Evolutionary conservation across 2,329 filamentous ascomycete species (phyloP).

Genomic region (Ascochyta fabae): DNA sequence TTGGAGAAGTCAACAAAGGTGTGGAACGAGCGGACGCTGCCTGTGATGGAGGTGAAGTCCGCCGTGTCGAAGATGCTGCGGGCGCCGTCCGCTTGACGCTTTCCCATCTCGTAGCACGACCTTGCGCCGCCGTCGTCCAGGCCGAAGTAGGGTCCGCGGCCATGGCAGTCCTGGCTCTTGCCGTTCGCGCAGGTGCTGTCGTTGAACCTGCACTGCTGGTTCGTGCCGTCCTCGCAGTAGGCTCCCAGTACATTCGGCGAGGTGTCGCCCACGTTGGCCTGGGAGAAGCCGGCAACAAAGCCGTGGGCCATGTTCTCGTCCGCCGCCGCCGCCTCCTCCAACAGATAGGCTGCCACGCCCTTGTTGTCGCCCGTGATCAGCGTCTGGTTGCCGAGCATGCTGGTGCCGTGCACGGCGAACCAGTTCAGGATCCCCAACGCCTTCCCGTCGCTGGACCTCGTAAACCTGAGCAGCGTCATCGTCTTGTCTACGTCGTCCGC

Average conservation of each 20-base stretch:
- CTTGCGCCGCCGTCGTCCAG: conserved; percentile 69
- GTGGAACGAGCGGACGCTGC: conserved; percentile 79
- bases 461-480: conserved; percentile 80
- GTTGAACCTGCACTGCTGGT: conserved; percentile 71
- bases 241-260: conserved; percentile 87
- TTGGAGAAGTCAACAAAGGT: conserved; percentile 82
- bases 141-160: conserved; percentile 72
- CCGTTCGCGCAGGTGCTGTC: conserved; percentile 82
- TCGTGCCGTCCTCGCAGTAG: conserved; percentile 84
- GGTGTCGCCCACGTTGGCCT: conserved; percentile 89
- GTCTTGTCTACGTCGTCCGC: conserved; percentile 72
- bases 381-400: conserved; percentile 89
- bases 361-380: conserved; percentile 95
- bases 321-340: conserved; percentile 70
- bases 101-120: conserved; percentile 78
- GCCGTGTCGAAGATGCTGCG: conserved; percentile 62
- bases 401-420: conserved; percentile 93
- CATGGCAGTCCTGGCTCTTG: conserved; percentile 73
- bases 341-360: conserved; percentile 84
- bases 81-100: conserved; percentile 71
- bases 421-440: conserved; percentile 84
- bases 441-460: conserved; percentile 74
- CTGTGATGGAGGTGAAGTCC: conserved; percentile 61
- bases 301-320: conserved; percentile 60
- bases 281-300: conserved; percentile 91